Evolutionary conservation across 192 early-diverging fungal genomes (phyloP), one percentile per base, ranked within the genome.

Genomic region (Entophlyctis luteolus): DNA sequence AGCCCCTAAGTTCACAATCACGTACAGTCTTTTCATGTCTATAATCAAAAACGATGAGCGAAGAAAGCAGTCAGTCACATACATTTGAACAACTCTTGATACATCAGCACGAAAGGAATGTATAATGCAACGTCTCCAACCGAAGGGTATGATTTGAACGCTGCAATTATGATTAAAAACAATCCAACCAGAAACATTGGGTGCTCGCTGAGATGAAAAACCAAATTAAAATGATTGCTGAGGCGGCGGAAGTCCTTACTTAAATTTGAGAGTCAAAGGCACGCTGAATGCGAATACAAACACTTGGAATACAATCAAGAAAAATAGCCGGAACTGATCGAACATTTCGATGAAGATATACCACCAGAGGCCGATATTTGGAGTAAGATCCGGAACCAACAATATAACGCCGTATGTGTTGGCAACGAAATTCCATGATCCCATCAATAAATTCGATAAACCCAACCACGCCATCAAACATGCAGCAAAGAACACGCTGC

Each of bases 311-410:
- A 96, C 94, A 20, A 87, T 73, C 68, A 94, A 63, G 74, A 97
- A 99, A 72, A 99, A 98, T 4, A 83, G 67, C 31, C 97, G 85
- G 84, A 97, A 99, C 59, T 96, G 91, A 72, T 99, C 95, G 83
- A 99, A 99, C 75, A 99, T 95, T 74, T 99, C 97, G 53, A 93
- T 98, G 77, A 97, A 95, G 77, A 99, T 95, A 79, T 99, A 99
- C 97, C 97, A 99, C 70, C 86, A 96, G 55, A 98, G 72, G 3
- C 97, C 97, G 27, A 96, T 82, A 76, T 95, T 99, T 1, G 95
- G 97, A n/a, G 90, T 90, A 68, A 99, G 74, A 59, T 99, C 97
- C 38, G 85, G 77, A 16, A 94, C 90, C 2, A 81, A 71, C 35
- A 94, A 68, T 8, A 93, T 85, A 8, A 86, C 82, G 5, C 89